Evolutionary conservation across 2,329 filamentous ascomycete species (phyloP).

Genomic region (Didymellaceae sp.): DNA sequence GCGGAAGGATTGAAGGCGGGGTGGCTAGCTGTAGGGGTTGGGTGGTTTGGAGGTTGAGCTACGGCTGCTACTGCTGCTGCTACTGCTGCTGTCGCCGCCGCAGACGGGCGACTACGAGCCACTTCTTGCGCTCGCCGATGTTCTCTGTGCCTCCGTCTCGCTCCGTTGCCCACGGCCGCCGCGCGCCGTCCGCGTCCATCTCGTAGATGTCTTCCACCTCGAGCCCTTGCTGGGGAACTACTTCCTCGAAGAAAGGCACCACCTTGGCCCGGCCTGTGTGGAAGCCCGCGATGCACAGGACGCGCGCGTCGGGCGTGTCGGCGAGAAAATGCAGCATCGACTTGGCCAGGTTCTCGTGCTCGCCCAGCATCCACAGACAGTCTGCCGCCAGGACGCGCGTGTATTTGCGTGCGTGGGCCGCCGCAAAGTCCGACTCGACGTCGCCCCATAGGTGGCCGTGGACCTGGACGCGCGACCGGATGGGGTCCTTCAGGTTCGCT

Average conservation of each 20-base stretch:
- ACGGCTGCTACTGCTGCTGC: neutral
- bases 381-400: conserved; percentile 73
- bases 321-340: conserved; percentile 70
- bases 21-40: neutral
- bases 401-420: conserved; percentile 53
- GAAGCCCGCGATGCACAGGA: conserved; percentile 73
- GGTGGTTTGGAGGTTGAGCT: no score
- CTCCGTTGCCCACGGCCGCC: conserved; percentile 64
- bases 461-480: conserved; percentile 53
- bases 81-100: conserved; percentile 20
- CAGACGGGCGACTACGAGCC: conserved; percentile 66
- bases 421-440: conserved; percentile 52
- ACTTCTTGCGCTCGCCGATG: conserved; percentile 68
- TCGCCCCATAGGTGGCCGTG: conserved; percentile 72
- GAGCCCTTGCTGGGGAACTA: conserved; percentile 57
- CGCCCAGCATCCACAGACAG: conserved; percentile 76
- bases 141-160: conserved; percentile 68
- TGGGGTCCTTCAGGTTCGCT: conserved; percentile 55
- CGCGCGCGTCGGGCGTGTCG: conserved; percentile 54
- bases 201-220: conserved; percentile 72
- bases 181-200: conserved; percentile 68
- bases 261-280: conserved; percentile 73
- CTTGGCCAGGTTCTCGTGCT: conserved; percentile 69
- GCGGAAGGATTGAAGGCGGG: conserved; percentile 47
- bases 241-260: conserved; percentile 68